These are phyloP conservation scores for Emergomyces orientalis DNA, from an alignment of 2,329 filamentous ascomycete genomes.

Conservation along the genomic window DNA sequence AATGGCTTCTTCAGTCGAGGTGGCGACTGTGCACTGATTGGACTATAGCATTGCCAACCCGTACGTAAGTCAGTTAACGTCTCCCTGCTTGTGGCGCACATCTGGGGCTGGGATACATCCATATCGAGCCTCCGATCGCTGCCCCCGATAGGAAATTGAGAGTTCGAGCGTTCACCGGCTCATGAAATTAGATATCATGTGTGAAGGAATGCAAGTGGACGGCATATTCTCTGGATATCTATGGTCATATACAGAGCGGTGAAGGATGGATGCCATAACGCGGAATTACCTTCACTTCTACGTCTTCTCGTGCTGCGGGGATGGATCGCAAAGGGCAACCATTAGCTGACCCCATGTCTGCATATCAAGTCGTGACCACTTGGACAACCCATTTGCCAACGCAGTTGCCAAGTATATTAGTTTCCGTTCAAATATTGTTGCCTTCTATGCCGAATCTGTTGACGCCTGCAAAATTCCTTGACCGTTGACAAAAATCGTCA, in stretches of 20 bases:
- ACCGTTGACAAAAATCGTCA: background rate
- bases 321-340: background rate
- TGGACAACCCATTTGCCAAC: background rate
- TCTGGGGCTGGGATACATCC: background rate
- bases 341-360: background rate
- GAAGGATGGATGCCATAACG: background rate
- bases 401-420: background rate
- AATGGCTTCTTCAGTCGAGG: background rate
- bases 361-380: background rate
- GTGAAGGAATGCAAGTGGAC: background rate
- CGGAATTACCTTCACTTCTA: background rate
- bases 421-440: slow-evolving; percentile 1
- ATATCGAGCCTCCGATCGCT: background rate
- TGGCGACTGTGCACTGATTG: background rate
- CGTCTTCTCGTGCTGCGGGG: background rate
- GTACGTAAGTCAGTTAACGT: background rate
- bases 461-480: background rate
- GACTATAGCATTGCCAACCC: background rate
- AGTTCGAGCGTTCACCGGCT: background rate
- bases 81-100: background rate
- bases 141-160: background rate
- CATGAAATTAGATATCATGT: background rate
- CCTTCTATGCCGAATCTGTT: background rate
- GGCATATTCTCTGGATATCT: background rate
- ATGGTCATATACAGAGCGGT: background rate